Evolutionary conservation across 805 yeast genomes (phyloP).

Genomic region (Pichia nanzhaoensis): DNA sequence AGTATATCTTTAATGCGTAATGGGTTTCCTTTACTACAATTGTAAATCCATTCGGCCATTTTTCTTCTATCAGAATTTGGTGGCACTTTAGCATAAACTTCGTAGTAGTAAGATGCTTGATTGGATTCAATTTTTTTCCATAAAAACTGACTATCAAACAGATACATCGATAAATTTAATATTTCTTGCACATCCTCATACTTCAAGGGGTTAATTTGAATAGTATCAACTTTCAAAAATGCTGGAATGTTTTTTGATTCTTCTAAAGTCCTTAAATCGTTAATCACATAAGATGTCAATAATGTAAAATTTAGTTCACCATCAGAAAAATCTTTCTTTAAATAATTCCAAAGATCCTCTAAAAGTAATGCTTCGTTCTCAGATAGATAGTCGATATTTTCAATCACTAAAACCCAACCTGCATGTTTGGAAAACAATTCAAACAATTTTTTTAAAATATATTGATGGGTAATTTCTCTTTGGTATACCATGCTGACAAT

Average conservation of each 20-base stretch:
- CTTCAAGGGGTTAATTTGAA: conserved; percentile 7
- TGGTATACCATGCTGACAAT: conserved; percentile 20
- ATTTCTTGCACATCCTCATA: conserved; percentile 6
- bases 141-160: conserved; percentile 7
- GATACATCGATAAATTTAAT: neutral
- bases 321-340: conserved; percentile 11
- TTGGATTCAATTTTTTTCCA: conserved; percentile 8
- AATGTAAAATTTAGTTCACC: conserved; percentile 9
- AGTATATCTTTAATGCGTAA: conserved; percentile 22
- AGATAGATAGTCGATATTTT: conserved; percentile 42
- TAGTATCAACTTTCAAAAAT: conserved; percentile 4
- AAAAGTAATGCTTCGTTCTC: conserved; percentile 27
- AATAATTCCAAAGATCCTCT: conserved; percentile 25
- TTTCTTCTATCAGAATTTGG: neutral
- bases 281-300: conserved; percentile 4
- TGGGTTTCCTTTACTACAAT: conserved; percentile 22
- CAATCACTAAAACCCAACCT: conserved; percentile 40
- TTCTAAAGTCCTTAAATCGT: neutral
- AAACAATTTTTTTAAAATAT: conserved; percentile 36
- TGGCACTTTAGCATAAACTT: neutral
- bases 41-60: conserved; percentile 17
- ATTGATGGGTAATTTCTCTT: conserved; percentile 36
- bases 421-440: conserved; percentile 32
- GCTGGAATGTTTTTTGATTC: neutral
- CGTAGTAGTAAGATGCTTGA: conserved; percentile 2